Evolutionary conservation across 352 stramenopile genomes (phyloP).

Genomic region (Phytopythium montanum): DNA sequence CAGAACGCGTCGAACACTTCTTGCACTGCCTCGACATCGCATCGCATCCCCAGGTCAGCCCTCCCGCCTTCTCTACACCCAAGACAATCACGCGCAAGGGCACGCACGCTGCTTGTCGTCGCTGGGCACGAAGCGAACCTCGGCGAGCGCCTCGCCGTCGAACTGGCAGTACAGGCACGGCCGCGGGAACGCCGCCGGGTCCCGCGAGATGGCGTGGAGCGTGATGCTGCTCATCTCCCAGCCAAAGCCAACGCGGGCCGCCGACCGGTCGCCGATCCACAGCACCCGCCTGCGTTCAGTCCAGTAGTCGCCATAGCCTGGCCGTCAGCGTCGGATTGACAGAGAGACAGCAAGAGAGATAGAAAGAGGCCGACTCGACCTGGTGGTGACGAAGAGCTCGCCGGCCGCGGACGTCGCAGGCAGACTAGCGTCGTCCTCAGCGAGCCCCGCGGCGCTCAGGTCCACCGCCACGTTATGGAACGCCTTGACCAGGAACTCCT

Average conservation of each 20-base stretch:
- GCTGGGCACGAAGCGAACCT: slow-evolving; percentile 72
- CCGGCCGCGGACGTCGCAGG: slow-evolving; percentile 21
- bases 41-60: slow-evolving; percentile 1
- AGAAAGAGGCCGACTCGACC: slow-evolving; percentile 9
- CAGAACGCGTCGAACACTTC: slow-evolving; percentile 73
- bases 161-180: slow-evolving; percentile 86
- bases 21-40: slow-evolving; percentile 35
- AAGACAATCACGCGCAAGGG: background rate
- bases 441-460: slow-evolving; percentile 13
- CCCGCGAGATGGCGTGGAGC: slow-evolving; percentile 76
- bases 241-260: slow-evolving; percentile 47
- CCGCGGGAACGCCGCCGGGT: slow-evolving; percentile 50
- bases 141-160: slow-evolving; percentile 55
- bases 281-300: slow-evolving; percentile 42
- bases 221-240: slow-evolving; percentile 72
- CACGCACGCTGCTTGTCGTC: slow-evolving; percentile 61
- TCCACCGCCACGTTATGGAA: slow-evolving; percentile 47
- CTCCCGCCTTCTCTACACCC: background rate
- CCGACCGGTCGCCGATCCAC: slow-evolving; percentile 45
- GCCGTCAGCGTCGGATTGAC: background rate
- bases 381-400: slow-evolving; percentile 39
- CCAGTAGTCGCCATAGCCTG: too few species aligned
- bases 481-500: slow-evolving; percentile 59
- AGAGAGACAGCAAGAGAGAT: background rate
- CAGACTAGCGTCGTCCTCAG: slow-evolving; percentile 14